A percentile compares a stretch with the other conserved stretches of the same genome.
Conservation (phyloP, 495 filamentous ascomycete genomes). For the Neurospora cerealis region DNA sequence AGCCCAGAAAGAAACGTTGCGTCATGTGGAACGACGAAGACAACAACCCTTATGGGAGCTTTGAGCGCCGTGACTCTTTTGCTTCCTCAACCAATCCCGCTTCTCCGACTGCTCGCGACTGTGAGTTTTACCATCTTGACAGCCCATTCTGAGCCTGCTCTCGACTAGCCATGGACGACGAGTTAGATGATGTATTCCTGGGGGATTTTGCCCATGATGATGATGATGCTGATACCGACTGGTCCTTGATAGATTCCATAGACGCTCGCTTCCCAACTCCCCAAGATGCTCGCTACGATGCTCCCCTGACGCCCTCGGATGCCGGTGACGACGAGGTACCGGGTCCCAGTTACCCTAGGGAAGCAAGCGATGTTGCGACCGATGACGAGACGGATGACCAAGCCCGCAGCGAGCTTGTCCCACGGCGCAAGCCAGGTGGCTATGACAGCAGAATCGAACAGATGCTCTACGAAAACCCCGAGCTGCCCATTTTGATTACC, state of each 20-base stretch:
- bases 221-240: slow-evolving; percentile 25
- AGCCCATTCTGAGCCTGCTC: not conserved
- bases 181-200: slow-evolving; percentile 18
- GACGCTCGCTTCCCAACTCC: not conserved
- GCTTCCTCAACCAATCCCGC: slow-evolving; percentile 59
- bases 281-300: slow-evolving; percentile 26
- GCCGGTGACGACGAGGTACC: slow-evolving; percentile 30
- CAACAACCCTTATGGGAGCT: slow-evolving; percentile 86
- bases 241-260: slow-evolving; percentile 27
- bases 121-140: slow-evolving; percentile 19
- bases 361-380: slow-evolving; percentile 24
- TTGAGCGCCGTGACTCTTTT: slow-evolving; percentile 71
- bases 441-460: slow-evolving; percentile 95
- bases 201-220: slow-evolving; percentile 10
- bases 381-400: slow-evolving; percentile 48
- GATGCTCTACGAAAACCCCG: slow-evolving; percentile 89
- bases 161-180: slow-evolving; percentile 2
- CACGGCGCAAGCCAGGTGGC: slow-evolving; percentile 62
- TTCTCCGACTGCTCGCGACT: slow-evolving; percentile 46
- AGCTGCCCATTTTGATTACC: slow-evolving; percentile 77
- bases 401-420: slow-evolving; percentile 35
- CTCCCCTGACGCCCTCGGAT: slow-evolving; percentile 33
- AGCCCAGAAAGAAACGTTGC: slow-evolving; percentile 1
- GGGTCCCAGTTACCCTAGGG: slow-evolving; percentile 17
- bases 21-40: slow-evolving; percentile 80